phyloP scores from a whole-genome alignment of 441 rosid genomes.

The Jatropha podagrica region DNA sequence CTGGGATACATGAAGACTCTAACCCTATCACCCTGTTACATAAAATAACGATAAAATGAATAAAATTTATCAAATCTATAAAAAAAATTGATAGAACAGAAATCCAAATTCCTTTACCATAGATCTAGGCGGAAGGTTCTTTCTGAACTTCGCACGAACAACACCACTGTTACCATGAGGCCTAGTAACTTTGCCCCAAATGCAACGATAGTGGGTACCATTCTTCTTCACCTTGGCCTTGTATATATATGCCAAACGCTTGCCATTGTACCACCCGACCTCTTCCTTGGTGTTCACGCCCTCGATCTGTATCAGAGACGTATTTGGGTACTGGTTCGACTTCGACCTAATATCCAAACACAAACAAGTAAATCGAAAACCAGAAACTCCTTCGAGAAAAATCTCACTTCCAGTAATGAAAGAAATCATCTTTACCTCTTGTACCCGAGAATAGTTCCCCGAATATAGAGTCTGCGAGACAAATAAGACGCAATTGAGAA shows the following conservation, averaged over 20 bases:
- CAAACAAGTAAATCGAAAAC: neutral
- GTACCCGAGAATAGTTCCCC: conserved; percentile 89
- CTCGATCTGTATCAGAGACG: conserved; percentile 79
- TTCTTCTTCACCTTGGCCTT: conserved; percentile 83
- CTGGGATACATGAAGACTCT: conserved; percentile 92
- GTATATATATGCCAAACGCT: conserved; percentile 82
- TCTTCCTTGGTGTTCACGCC: conserved; percentile 90
- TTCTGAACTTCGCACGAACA: conserved; percentile 83
- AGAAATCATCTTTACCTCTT: conserved; percentile 55
- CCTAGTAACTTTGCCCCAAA: conserved; percentile 88
- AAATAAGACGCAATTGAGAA: neutral
- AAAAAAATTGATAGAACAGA: neutral
- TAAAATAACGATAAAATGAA: neutral
- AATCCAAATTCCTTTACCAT: conserved; percentile 47
- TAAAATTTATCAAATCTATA: neutral
- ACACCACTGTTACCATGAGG: conserved; percentile 92
- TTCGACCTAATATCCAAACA: conserved; percentile 54
- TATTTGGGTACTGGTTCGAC: conserved; percentile 88
- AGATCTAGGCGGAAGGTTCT: conserved; percentile 83
- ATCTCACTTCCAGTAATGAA: neutral
- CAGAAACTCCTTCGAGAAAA: neutral
- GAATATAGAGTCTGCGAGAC: conserved; percentile 58
- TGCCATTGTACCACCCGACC: conserved; percentile 76
- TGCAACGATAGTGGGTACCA: conserved; percentile 78
- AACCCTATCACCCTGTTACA: conserved; percentile 58